These are phyloP conservation scores for Acidomyces sp. DNA, from an alignment of 495 filamentous ascomycete species.

Conservation along the genomic window DNA sequence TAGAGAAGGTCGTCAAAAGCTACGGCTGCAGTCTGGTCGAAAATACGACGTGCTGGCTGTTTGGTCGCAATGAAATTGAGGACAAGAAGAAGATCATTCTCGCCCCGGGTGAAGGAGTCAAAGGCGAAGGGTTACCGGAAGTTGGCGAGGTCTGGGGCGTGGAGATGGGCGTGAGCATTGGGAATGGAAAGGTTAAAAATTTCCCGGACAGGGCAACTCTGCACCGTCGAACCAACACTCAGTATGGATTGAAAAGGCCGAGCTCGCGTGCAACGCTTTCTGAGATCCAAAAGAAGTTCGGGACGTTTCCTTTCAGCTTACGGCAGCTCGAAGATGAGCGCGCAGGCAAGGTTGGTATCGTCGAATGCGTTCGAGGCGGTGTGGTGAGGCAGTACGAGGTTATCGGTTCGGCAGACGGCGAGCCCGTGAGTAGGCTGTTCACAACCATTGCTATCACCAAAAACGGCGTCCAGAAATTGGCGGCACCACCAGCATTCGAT, in stretches of 20 bases:
- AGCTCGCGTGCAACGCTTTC: slow-evolving; percentile 81
- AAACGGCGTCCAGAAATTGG: slow-evolving; percentile 80
- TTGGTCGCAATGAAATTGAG: slow-evolving; percentile 94
- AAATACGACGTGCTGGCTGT: slow-evolving; percentile 92
- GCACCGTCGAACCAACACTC: slow-evolving; percentile 81
- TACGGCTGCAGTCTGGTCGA: slow-evolving; percentile 92
- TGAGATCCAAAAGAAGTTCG: slow-evolving; percentile 92
- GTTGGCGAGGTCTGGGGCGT: slow-evolving; percentile 96
- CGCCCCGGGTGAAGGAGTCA: slow-evolving; percentile 68
- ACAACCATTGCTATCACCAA: slow-evolving; percentile 94
- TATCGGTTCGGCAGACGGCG: slow-evolving; percentile 76
- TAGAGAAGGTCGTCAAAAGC: slow-evolving; percentile 82
- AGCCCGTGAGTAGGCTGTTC: slow-evolving; percentile 71
- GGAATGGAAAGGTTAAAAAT: slow-evolving; percentile 86
- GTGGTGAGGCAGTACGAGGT: slow-evolving; percentile 92
- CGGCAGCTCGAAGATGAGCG: slow-evolving; percentile 94
- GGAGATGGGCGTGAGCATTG: slow-evolving; percentile 82
- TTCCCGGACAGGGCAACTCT: slow-evolving; percentile 77
- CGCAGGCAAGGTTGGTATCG: slow-evolving; percentile 86
- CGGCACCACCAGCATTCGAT: slow-evolving; percentile 58
- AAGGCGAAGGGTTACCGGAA: slow-evolving; percentile 82
- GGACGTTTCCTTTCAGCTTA: slow-evolving; percentile 93
- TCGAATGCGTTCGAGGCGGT: slow-evolving; percentile 84
- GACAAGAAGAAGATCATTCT: slow-evolving; percentile 97
- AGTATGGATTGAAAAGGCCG: slow-evolving; percentile 79